Conservation (phyloP, 1,139 yeast genomes). For the Pichia sp. region DNA sequence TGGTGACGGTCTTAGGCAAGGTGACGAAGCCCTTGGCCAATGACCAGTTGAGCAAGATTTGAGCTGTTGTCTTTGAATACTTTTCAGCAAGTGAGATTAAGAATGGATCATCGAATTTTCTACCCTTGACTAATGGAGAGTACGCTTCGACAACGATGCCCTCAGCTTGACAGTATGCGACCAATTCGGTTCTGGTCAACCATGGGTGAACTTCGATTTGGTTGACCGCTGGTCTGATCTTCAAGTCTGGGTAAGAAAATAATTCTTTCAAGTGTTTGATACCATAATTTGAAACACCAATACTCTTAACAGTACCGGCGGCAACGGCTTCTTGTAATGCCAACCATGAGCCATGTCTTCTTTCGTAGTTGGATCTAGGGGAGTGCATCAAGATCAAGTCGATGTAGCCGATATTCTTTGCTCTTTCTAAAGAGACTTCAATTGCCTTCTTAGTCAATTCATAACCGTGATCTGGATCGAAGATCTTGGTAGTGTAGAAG, state of each 20-base stretch:
- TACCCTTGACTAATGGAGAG: conserved; percentile 55
- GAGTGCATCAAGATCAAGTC: conserved; percentile 44
- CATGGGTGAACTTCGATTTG: conserved; percentile 57
- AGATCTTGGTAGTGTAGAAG: conserved; percentile 39
- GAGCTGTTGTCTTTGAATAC: conserved; percentile 40
- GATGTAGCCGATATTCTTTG: conserved; percentile 41
- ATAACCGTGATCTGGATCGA: conserved; percentile 41
- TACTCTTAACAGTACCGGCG: conserved; percentile 35
- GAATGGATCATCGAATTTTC: conserved; percentile 48
- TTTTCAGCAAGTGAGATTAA: conserved; percentile 39
- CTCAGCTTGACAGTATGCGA: conserved; percentile 34
- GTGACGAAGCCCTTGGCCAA: conserved; percentile 57
- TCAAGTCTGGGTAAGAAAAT: conserved; percentile 37
- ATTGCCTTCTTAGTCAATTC: conserved; percentile 40
- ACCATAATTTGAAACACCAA: conserved; percentile 48
- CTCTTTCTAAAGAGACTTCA: conserved; percentile 37
- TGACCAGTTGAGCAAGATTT: conserved; percentile 46
- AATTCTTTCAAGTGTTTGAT: conserved; percentile 39
- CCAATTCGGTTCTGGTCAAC: conserved; percentile 40
- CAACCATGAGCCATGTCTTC: conserved; percentile 42
- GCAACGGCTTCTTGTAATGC: conserved; percentile 44
- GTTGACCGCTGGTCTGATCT: conserved; percentile 45
- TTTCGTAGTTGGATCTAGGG: conserved; percentile 37
- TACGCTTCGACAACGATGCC: conserved; percentile 50
- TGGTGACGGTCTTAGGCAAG: conserved; percentile 62